Conservation (phyloP, 2,329 filamentous ascomycete species). For the Sporothrix phasma region DNA sequence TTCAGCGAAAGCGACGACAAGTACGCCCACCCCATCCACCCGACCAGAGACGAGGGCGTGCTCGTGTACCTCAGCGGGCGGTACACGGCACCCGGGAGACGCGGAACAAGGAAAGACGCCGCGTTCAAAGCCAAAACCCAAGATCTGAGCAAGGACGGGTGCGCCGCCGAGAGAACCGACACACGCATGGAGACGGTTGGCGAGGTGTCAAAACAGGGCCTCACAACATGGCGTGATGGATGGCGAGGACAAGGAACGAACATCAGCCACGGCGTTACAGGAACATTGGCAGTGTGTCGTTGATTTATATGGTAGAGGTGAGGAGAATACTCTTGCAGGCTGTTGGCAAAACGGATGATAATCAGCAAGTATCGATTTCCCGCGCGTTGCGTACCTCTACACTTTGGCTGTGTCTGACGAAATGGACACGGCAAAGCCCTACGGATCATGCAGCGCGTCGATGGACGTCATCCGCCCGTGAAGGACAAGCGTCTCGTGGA, state of each 20-base stretch:
- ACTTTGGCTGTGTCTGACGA: conserved; percentile 3
- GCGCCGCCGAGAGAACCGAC: no score
- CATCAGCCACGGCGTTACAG: not conserved
- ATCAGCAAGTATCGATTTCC: not conserved
- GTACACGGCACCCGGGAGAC: conserved; percentile 26
- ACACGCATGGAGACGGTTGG: not conserved
- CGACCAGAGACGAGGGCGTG: conserved; percentile 25
- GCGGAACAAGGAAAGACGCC: no score
- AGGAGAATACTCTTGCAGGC: no score
- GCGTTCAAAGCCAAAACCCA: conserved; percentile 31
- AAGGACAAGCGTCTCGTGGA: conserved; percentile 22
- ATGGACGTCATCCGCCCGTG: conserved; percentile 8
- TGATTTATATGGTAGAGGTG: not conserved
- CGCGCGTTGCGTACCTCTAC: not conserved
- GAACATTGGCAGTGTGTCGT: not conserved
- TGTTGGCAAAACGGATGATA: no score
- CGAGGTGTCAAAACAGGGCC: not conserved
- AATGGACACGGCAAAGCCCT: not conserved
- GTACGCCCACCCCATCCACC: not conserved
- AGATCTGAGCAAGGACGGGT: conserved; percentile 31
- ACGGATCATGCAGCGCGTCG: conserved; percentile 9
- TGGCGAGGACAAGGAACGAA: not conserved
- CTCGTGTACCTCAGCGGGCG: conserved; percentile 32
- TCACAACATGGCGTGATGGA: not conserved
- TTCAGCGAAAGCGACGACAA: no score